phyloP scores from a whole-genome alignment of 371 early-diverging fungal genomes.

The Haplosporangium sp. region DNA sequence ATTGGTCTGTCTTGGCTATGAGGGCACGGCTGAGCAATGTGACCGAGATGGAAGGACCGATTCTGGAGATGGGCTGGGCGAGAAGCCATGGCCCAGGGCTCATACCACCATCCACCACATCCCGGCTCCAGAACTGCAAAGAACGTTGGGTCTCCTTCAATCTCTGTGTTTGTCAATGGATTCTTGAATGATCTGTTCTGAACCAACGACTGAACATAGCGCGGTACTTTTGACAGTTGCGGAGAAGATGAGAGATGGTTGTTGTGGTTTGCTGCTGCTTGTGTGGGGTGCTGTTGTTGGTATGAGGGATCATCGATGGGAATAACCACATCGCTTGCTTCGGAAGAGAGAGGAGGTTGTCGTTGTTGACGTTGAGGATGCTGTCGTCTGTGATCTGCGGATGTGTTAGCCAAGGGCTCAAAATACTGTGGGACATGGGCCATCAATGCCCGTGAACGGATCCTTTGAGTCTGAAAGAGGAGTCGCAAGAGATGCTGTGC shows the following conservation, averaged over 20 bases:
- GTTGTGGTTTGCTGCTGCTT: not conserved
- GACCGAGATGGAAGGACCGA: slow-evolving; percentile 6
- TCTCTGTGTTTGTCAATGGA: slow-evolving; percentile 48
- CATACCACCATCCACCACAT: slow-evolving; percentile 51
- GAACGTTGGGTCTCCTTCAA: slow-evolving; percentile 47
- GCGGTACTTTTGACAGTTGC: slow-evolving; percentile 6
- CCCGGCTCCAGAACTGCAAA: slow-evolving; percentile 39
- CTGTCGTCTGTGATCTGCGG: not conserved
- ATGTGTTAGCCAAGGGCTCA: slow-evolving; percentile 5
- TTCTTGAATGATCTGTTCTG: slow-evolving; percentile 38
- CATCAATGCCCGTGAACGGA: slow-evolving; percentile 24
- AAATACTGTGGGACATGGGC: slow-evolving; percentile 31
- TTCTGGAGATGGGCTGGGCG: slow-evolving; percentile 2
- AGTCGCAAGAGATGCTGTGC: slow-evolving; percentile 47
- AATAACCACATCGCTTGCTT: too few species aligned
- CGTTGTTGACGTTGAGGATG: slow-evolving; percentile 6
- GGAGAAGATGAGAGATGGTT: not conserved
- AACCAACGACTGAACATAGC: slow-evolving; percentile 34
- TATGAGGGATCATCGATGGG: too few species aligned
- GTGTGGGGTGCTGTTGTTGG: not conserved
- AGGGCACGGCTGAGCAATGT: not conserved
- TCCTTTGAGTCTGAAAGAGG: slow-evolving; percentile 42
- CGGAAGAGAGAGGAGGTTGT: too few species aligned
- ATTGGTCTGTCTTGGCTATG: not conserved
- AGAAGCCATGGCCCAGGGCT: slow-evolving; percentile 40